Percentiles rank a stretch among this genome's conserved stretches.
Conservation (phyloP, 139 green algal genomes). For the Coelastrella sp. region DNA sequence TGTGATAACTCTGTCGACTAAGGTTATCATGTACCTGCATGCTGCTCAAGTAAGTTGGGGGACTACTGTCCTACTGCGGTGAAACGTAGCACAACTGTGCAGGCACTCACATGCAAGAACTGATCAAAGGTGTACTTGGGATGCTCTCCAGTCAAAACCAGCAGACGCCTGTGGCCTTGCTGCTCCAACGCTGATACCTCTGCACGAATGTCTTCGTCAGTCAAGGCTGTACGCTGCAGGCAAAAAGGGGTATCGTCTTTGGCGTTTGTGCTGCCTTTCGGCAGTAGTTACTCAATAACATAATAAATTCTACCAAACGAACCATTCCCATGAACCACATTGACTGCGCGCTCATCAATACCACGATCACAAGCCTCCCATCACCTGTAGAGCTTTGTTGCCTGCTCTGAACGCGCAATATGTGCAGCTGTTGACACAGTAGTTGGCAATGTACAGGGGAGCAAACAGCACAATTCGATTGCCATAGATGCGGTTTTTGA, state of each 20-base stretch:
- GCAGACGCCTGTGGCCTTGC: slow-evolving; percentile 73
- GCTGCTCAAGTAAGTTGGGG: too few species aligned
- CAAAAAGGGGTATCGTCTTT: neutral
- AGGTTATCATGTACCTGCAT: too few species aligned
- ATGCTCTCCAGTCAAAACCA: slow-evolving; percentile 79
- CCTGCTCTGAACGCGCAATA: slow-evolving; percentile 77
- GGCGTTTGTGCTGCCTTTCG: too few species aligned
- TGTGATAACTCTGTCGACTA: too few species aligned
- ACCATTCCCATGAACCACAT: too few species aligned
- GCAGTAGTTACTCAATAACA: too few species aligned
- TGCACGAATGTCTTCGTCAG: slow-evolving; percentile 57
- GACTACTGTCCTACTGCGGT: too few species aligned
- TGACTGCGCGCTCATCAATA: too few species aligned
- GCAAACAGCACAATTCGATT: slow-evolving; percentile 84
- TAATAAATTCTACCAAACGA: too few species aligned
- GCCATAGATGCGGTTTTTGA: slow-evolving; percentile 82
- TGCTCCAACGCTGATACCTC: slow-evolving; percentile 74
- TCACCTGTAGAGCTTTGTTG: slow-evolving; percentile 69
- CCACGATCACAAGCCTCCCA: neutral
- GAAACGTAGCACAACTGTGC: too few species aligned
- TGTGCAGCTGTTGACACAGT: slow-evolving; percentile 80
- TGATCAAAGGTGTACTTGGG: slow-evolving; percentile 78
- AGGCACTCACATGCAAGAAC: slow-evolving; percentile 66
- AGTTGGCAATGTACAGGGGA: slow-evolving; percentile 79
- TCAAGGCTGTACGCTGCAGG: slow-evolving; percentile 55